Conservation (phyloP, 2,329 filamentous ascomycete genomes). For the Ilyonectria destructans region DNA sequence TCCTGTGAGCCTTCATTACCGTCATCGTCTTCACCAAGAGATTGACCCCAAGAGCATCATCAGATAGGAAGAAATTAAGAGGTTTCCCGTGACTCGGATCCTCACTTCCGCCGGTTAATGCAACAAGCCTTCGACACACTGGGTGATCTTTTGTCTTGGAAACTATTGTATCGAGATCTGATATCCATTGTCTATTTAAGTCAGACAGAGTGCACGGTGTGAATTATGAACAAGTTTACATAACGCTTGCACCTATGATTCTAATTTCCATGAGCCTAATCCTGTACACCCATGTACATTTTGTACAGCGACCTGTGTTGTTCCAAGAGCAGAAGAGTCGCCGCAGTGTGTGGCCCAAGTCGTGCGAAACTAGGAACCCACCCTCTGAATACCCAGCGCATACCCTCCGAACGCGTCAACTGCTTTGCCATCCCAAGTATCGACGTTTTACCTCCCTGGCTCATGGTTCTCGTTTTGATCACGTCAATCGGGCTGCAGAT, state of each 20-base stretch:
- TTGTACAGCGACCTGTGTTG: constrained; percentile 29
- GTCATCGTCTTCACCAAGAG: too few relatives aligned
- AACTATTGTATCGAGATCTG: constrained; percentile 11
- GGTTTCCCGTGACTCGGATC: too few relatives aligned
- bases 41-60: too few relatives aligned
- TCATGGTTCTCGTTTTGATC: constrained; percentile 33
- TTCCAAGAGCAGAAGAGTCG: constrained; percentile 30
- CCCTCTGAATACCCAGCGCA: constrained; percentile 33
- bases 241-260: background rate
- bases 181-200: background rate
- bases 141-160: background rate
- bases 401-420: constrained; percentile 27
- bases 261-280: background rate
- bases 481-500: constrained; percentile 36
- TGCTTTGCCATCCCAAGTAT: constrained; percentile 17
- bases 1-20: too few relatives aligned
- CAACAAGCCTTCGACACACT: too few relatives aligned
- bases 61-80: too few relatives aligned
- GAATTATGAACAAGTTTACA: constrained; percentile 4
- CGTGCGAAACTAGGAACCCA: constrained; percentile 35
- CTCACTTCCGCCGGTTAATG: too few relatives aligned
- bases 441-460: constrained; percentile 12
- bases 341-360: constrained; percentile 31
- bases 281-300: background rate
- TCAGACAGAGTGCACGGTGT: background rate